Evolutionary conservation across 148 eudicot genomes (phyloP).

Genomic region (Persicaria tinctoria): DNA sequence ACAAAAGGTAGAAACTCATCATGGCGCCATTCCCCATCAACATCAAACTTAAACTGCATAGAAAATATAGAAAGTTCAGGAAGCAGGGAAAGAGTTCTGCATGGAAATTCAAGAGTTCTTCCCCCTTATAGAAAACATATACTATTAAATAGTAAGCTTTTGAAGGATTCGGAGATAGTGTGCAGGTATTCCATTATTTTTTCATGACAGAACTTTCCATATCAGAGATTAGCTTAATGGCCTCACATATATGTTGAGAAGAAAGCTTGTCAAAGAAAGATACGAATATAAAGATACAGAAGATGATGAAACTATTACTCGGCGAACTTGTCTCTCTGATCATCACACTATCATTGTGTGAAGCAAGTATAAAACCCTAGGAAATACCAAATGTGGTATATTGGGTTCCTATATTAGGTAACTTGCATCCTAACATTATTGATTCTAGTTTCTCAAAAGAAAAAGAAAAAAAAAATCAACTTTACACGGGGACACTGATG

Average conservation of each 20-base stretch:
- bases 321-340: not conserved
- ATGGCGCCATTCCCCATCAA: conserved; percentile 81
- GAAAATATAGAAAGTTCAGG: conserved; percentile 17
- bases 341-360: not conserved
- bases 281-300: not conserved
- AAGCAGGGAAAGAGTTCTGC: not conserved
- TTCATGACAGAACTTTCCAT: not conserved
- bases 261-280: not conserved
- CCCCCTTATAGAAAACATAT: not conserved
- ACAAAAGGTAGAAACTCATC: conserved; percentile 57
- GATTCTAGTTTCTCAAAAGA: not conserved
- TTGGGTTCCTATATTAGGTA: not conserved
- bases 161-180: not conserved
- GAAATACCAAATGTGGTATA: not conserved
- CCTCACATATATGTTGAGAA: not conserved
- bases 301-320: not conserved
- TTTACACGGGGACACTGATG: not conserved
- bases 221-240: not conserved
- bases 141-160: not conserved
- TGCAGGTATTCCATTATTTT: not conserved
- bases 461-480: not conserved
- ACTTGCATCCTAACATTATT: not conserved
- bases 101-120: not conserved
- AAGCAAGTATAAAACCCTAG: too few relatives aligned
- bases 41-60: conserved; percentile 70